Evolutionary conservation across 352 stramenopile genomes (phyloP), one percentile per base, ranked within the genome.

Genomic region (Stephanocyclus meneghinianus): DNA sequence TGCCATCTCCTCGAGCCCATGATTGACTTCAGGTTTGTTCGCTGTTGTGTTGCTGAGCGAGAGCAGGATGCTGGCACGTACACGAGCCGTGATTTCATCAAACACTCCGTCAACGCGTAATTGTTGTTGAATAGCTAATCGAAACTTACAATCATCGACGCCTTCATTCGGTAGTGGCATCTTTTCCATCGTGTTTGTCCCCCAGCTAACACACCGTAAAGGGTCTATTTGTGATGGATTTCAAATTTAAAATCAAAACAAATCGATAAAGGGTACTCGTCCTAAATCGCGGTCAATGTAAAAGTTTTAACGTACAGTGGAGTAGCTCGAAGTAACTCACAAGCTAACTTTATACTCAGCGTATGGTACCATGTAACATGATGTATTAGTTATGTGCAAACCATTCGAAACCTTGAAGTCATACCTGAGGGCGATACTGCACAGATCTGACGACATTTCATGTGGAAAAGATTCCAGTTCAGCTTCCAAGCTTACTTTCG

Each of bases 21-120:
- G 42, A 64, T 68, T 37, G 29, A 57, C 16, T 51, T 21, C 32
- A 4, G 21, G 3, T 47, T 50, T 53, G 2, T n/a, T 8, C 44
- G n/a, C 6, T n/a, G 5, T 44, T 60, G 21, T 40, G 44, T 70
- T 72, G 30, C 55, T 30, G 21, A 80, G 59, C n/a, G 71, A 75
- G 32, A 47, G 18, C 9, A 85, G 48, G 35, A 85, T 62, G 11
- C 60, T 56, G 1, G 78, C 73, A 29, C 78, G 47, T 37, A 85
- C 55, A 9, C 44, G 48, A 44, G 78, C 65, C 9, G 71, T 85
- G 50, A 85, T 78, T 35, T 81, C 78, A 42, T 80, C 61, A 0
- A 59, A 63, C n/a, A 80, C 56, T 50, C 78, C 71, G 67, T 79
- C 47, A 32, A 61, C 63, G 10, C 30, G 72, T 45, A 85, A 62